Conservation (phyloP, 441 rosid genomes). For the Francoa sonchifolia region DNA sequence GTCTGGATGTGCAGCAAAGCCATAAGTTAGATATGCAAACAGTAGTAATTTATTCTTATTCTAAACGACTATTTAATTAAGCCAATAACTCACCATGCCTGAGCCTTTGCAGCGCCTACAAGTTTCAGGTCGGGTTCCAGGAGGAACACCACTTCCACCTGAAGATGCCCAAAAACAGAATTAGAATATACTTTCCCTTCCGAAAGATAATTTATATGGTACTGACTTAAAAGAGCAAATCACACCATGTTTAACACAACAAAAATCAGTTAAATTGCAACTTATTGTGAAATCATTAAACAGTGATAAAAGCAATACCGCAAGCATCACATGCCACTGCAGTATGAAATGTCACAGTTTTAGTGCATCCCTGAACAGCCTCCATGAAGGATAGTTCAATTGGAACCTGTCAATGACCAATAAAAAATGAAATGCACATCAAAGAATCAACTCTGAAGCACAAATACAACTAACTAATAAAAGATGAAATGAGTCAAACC, state of each 20-base stretch:
- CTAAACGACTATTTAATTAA: not conserved
- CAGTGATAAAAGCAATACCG: too few relatives aligned
- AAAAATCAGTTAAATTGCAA: too few relatives aligned
- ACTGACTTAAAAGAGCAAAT: too few relatives aligned
- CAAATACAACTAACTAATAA: constrained; percentile 4
- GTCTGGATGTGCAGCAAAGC: constrained; percentile 29
- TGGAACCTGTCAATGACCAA: constrained; percentile 39
- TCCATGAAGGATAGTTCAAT: constrained; percentile 96
- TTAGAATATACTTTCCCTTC: not conserved
- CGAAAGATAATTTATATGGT: too few relatives aligned
- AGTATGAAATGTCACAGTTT: constrained; percentile 70
- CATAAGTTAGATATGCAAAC: constrained; percentile 11
- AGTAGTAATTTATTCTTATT: not conserved
- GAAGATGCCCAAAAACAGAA: constrained; percentile 10
- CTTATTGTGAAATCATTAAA: too few relatives aligned
- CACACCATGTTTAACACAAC: not conserved
- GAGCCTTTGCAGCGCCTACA: constrained; percentile 81
- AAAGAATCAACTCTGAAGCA: constrained; percentile 3
- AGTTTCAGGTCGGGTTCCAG: constrained; percentile 84
- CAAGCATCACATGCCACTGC: constrained; percentile 77
- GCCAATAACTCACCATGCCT: constrained; percentile 62
- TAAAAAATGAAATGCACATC: not conserved
- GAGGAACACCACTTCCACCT: constrained; percentile 98
- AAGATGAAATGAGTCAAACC: constrained; percentile 30
- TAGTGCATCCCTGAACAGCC: constrained; percentile 95